A percentile compares a stretch with the other conserved stretches of the same genome.
Evolutionary conservation across 768 basidiomycete species (phyloP).

Genomic region (Coprinopsis strossmayeri): DNA sequence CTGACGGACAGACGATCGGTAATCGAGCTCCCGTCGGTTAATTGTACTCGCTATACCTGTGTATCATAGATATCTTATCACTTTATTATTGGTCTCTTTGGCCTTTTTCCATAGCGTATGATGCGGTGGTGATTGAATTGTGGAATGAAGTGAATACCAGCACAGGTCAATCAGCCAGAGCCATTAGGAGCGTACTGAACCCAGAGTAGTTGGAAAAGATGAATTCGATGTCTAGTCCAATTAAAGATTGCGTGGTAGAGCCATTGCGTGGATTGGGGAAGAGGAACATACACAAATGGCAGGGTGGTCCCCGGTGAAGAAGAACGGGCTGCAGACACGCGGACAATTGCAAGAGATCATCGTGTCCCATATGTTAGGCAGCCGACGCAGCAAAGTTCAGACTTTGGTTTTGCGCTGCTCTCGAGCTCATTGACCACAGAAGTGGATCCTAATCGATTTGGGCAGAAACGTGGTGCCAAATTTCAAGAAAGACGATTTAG

Average conservation of each 20-base stretch:
- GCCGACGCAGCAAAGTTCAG: too few species aligned
- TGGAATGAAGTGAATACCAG: too few species aligned
- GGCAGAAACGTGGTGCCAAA: not conserved
- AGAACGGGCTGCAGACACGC: not conserved
- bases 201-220: not conserved
- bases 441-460: not conserved
- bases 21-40: too few species aligned
- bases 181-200: too few species aligned
- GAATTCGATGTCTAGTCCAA: not conserved
- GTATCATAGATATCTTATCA: not conserved
- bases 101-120: not conserved
- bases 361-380: too few species aligned
- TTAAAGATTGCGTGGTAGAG: not conserved
- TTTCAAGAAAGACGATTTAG: conserved; percentile 21
- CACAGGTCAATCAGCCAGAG: too few species aligned
- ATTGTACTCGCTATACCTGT: too few species aligned
- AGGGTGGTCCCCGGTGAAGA: not conserved
- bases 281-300: not conserved
- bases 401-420: too few species aligned
- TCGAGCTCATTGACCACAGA: not conserved
- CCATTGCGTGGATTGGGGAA: not conserved
- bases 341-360: too few species aligned
- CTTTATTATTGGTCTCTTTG: not conserved
- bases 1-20: conserved; percentile 1
- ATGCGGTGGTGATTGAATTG: too few species aligned